Base-by-base conservation (phyloP, 345 rosid species). In the Eucalyptus regnans region DNA sequence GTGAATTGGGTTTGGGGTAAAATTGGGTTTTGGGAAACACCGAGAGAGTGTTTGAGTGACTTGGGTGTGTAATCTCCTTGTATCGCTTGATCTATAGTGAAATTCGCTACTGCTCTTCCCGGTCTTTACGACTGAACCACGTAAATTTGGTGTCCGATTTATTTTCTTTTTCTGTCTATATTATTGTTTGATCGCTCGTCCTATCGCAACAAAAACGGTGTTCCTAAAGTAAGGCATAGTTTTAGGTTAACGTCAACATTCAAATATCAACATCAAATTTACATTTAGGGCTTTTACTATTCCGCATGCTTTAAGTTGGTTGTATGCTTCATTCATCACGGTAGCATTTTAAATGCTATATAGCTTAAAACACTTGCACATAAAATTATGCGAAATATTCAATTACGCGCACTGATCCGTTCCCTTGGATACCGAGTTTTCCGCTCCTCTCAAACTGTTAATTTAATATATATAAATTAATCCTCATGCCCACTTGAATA, bases 401-500 rank as follows among this genome's bases (percentile, higher is more conserved):
- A 62, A 12, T 27, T 27, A 27, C 8, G 5, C 20, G 79, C 0
- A 31, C 9, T 4, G 18, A 7, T n/a, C 20, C 8, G 3, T 66
- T n/a, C 10, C 23, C 8, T 13, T 16, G 5, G 4, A n/a, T 7
- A 64, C 71, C 9, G 37, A 64, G 9, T 64, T n/a, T 13, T 64
- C 71, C 1, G 18, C 18, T 64, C 64, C 13, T 23, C 33, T 12
- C 8, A 16, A 62, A 62, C 3, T 27, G 68, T 60, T 27, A 60
- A 60, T 27, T 37, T 4, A 4, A 12, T 50, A 0, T 12, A 1
- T 50, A 4, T 50, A 1, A 2, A 50, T 50, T 2, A 12, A 49
- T 49, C 15, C 5, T 60, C 68, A 1, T 27, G 8, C 68, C 68
- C 37, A 66, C 41, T 4, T 66, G 8, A 2, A 8, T 66, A 66